Conservation (phyloP, 805 yeast genomes). For the Wickerhamiella parazyma region DNA sequence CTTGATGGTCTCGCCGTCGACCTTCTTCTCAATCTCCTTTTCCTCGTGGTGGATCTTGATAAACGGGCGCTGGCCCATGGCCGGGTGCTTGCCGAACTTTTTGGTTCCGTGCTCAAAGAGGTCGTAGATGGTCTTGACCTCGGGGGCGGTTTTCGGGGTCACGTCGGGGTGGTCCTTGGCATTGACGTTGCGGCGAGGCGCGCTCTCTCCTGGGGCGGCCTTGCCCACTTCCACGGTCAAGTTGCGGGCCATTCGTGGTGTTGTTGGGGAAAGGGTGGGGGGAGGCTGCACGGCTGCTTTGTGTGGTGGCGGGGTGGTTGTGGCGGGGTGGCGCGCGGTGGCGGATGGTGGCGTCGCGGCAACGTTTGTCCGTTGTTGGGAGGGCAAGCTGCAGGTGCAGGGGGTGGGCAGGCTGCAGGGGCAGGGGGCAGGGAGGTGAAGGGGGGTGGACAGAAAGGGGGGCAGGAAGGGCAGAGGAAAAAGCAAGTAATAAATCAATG, state of each 20-base stretch:
- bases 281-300: background rate
- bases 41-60: conserved; percentile 62
- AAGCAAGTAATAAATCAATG: background rate
- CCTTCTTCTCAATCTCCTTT: conserved; percentile 55
- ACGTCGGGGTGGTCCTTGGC: conserved; percentile 30
- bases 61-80: conserved; percentile 70
- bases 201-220: conserved; percentile 26
- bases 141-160: conserved; percentile 53
- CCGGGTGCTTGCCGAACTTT: conserved; percentile 38
- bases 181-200: conserved; percentile 24
- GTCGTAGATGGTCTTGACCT: conserved; percentile 48
- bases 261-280: background rate
- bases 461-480: too few species aligned
- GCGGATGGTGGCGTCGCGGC: background rate
- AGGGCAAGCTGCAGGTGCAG: too few species aligned
- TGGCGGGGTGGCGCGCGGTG: background rate
- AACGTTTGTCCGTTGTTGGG: too few species aligned
- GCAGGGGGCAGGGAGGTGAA: too few species aligned
- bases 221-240: conserved; percentile 24
- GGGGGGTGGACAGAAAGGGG: too few species aligned
- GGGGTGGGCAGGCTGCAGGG: too few species aligned
- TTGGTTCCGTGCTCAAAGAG: conserved; percentile 47
- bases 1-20: conserved; percentile 60
- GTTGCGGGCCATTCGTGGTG: background rate
- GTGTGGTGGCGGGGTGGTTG: background rate